These are phyloP conservation scores for Pseudogymnoascus sp. DNA, from an alignment of 2,329 filamentous ascomycete species.

Conservation along the genomic window DNA sequence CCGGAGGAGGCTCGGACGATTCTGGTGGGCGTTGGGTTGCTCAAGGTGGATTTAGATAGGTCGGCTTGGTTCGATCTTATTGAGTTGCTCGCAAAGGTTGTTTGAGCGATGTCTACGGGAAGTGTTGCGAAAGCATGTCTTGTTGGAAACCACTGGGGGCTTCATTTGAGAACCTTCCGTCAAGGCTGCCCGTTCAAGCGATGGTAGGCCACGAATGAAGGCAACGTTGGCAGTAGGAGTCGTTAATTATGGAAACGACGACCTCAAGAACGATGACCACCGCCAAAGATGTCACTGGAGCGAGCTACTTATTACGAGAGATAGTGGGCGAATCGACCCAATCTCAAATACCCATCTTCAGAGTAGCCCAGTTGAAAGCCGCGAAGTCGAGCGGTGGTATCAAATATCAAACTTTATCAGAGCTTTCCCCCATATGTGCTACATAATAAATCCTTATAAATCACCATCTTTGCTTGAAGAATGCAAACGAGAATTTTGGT, in stretches of 20 bases:
- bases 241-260: not conserved
- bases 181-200: not conserved
- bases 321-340: not conserved
- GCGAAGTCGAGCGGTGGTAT: not conserved
- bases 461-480: not conserved
- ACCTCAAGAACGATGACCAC: not conserved
- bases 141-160: not conserved
- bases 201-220: not conserved
- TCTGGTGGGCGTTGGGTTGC: slow-evolving; percentile 56
- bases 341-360: not conserved
- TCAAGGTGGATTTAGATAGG: slow-evolving; percentile 39
- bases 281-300: not conserved
- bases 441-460: not conserved
- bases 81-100: slow-evolving; percentile 54
- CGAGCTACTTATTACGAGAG: not conserved
- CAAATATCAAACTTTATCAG: not conserved
- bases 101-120: slow-evolving; percentile 17
- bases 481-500: not conserved
- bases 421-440: not conserved
- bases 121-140: not conserved
- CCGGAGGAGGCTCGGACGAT: slow-evolving; percentile 57
- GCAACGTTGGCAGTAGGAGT: not conserved
- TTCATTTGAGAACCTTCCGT: not conserved
- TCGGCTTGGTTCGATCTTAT: slow-evolving; percentile 60
- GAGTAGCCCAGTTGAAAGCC: not conserved